Percentiles rank a stretch among this genome's conserved stretches.
phyloP scores from a whole-genome alignment of 2,329 filamentous ascomycete genomes.

The Ophiosphaerella herpotricha region DNA sequence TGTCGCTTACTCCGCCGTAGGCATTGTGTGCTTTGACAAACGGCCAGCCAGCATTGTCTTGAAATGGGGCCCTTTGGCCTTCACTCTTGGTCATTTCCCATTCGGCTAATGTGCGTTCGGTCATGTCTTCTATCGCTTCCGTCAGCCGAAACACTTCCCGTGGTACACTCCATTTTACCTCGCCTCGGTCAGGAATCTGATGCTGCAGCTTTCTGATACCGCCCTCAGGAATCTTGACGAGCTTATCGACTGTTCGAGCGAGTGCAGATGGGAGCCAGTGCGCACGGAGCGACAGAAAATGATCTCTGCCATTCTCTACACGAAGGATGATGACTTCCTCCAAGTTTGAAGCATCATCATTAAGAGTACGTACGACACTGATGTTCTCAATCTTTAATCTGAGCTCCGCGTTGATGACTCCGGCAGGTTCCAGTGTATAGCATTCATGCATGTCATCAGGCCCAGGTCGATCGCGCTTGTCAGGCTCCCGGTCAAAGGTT shows the following conservation, averaged over 20 bases:
- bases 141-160: slow-evolving; percentile 89
- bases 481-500: slow-evolving; percentile 62
- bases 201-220: slow-evolving; percentile 73
- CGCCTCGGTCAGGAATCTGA: slow-evolving; percentile 51
- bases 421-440: slow-evolving; percentile 80
- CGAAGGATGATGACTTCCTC: slow-evolving; percentile 89
- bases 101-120: slow-evolving; percentile 63
- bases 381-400: slow-evolving; percentile 69
- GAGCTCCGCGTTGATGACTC: slow-evolving; percentile 74
- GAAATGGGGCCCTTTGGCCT: slow-evolving; percentile 57
- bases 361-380: slow-evolving; percentile 69
- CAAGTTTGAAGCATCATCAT: slow-evolving; percentile 66
- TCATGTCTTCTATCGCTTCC: slow-evolving; percentile 70
- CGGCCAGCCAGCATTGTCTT: slow-evolving; percentile 61
- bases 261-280: slow-evolving; percentile 82
- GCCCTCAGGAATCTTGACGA: slow-evolving; percentile 80
- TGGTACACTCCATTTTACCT: slow-evolving; percentile 76
- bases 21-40: slow-evolving; percentile 51
- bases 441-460: slow-evolving; percentile 46
- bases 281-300: slow-evolving; percentile 83
- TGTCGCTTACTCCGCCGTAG: slow-evolving; percentile 50
- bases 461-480: slow-evolving; percentile 35
- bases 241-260: slow-evolving; percentile 82
- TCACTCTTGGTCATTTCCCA: slow-evolving; percentile 62
- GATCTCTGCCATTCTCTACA: slow-evolving; percentile 81